Evolutionary conservation across 2,329 filamentous ascomycete genomes (phyloP).

Genomic region (Monilinia vaccinii-corymbosi): DNA sequence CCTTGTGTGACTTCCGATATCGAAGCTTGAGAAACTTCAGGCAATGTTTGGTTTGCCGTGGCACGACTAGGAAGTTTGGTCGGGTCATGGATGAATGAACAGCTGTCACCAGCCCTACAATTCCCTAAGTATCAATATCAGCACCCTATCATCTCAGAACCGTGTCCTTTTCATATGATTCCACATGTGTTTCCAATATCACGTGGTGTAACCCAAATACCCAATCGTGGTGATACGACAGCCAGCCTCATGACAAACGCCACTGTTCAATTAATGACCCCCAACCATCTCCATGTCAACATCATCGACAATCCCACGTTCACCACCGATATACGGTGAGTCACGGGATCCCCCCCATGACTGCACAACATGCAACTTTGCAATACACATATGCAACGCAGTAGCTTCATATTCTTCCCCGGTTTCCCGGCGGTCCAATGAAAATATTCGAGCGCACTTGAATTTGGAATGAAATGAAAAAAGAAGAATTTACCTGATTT

Average conservation of each 20-base stretch:
- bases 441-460: constrained; percentile 22
- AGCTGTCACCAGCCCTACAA: constrained; percentile 42
- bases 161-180: constrained; percentile 10
- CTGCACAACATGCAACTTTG: constrained; percentile 24
- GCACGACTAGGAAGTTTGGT: constrained; percentile 18
- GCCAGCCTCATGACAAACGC: constrained; percentile 15
- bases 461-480: background rate
- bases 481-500: constrained; percentile 21
- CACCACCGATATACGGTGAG: constrained; percentile 19
- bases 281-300: background rate
- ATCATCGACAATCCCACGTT: constrained; percentile 8
- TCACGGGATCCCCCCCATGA: constrained; percentile 23
- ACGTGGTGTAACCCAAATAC: constrained; percentile 21
- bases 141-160: constrained; percentile 17
- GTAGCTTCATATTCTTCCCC: background rate
- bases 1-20: constrained; percentile 10
- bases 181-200: constrained; percentile 16
- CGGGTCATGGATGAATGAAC: constrained; percentile 40
- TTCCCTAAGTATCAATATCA: constrained; percentile 31
- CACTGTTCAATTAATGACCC: constrained; percentile 5
- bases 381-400: constrained; percentile 18
- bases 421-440: constrained; percentile 19
- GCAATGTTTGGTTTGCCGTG: constrained; percentile 13
- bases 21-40: constrained; percentile 10
- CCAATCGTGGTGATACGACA: constrained; percentile 8